Evolutionary conservation across 2,329 filamentous ascomycete species (phyloP), one percentile per base, ranked within the genome.

Genomic region (Colletotrichum phormii): DNA sequence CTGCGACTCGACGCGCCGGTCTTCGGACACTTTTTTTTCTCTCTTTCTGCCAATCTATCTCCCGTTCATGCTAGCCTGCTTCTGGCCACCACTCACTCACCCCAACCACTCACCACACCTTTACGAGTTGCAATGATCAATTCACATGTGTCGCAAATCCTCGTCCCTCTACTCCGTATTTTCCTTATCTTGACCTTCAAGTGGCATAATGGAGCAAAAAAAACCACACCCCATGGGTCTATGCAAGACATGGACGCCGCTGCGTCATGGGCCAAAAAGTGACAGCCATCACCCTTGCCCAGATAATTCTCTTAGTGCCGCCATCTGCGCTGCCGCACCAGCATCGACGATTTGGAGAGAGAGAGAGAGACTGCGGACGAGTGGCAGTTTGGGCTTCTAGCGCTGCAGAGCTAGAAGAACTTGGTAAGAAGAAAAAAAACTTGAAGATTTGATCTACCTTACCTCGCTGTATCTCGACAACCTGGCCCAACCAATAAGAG

Each of bases 71-170:
- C 24, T 9, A 58, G 37, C 22, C 51, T 49, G 24, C 18, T 63
- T 22, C 54, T 42, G 26, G 26, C 26, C 26, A 29, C 26, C 26
- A 29, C 26, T 26, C 26, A 26, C 4, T 29, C 26, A 29, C 58
- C 63, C 59, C 37, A 42, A 59, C 69, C 46, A 37, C 42, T 58
- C 31, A 42, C 15, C 57, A 33, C 51, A 35, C 29, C n/a, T 29
- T 72, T 72, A 70, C 70, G 60, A 70, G 35, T 72, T 72, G 46
- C 35, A 37, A 72, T 72, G 66, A 72, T 64, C 70, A 72, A 72
- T 72, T 64, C 51, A 60, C 70, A 72, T 70, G 68, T 65, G 70
- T 64, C 46, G 70, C 66, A 51, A 53, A 46, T 53, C 49, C 42
- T 46, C 22, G 22, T 51, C 33, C 31, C n/a, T 33, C 51, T 13